phyloP scores from a whole-genome alignment of 768 basidiomycete species.

The Hericium alpestre region DNA sequence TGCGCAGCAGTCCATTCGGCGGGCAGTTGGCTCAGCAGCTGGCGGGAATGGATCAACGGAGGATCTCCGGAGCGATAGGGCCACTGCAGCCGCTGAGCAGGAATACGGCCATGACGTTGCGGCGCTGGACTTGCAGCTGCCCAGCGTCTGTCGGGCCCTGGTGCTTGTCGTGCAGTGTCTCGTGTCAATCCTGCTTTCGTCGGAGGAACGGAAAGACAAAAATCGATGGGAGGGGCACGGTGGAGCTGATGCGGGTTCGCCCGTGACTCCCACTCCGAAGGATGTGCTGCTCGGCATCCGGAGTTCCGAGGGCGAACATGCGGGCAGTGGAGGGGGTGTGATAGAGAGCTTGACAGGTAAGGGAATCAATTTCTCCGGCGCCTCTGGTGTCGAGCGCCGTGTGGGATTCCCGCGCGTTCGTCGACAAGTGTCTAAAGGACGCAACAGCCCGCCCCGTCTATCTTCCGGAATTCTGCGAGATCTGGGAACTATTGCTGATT shows the following conservation, averaged over 20 bases:
- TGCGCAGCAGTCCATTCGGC: conserved; percentile 6
- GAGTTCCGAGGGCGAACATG: conserved; percentile 6
- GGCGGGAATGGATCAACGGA: neutral
- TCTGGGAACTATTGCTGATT: neutral
- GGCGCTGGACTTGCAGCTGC: conserved; percentile 8
- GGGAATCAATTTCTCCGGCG: neutral
- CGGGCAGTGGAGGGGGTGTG: neutral
- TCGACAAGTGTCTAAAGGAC: neutral
- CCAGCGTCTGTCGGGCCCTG: conserved; percentile 8
- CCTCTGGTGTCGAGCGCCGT: neutral
- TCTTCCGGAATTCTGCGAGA: neutral
- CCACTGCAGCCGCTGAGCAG: neutral
- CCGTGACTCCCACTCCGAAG: neutral
- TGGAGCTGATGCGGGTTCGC: neutral
- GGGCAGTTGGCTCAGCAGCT: neutral
- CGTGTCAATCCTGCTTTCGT: conserved; percentile 8
- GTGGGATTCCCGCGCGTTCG: neutral
- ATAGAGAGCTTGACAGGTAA: neutral
- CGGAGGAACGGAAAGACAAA: neutral
- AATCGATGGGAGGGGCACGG: neutral
- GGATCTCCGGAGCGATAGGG: neutral
- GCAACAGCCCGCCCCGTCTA: neutral
- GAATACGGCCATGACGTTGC: neutral
- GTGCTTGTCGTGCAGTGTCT: conserved; percentile 9
- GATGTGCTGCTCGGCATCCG: conserved; percentile 3